Evolutionary conservation across 345 rosid genomes (phyloP), one percentile per base, ranked within the genome.

Genomic region (Mangifera indica): DNA sequence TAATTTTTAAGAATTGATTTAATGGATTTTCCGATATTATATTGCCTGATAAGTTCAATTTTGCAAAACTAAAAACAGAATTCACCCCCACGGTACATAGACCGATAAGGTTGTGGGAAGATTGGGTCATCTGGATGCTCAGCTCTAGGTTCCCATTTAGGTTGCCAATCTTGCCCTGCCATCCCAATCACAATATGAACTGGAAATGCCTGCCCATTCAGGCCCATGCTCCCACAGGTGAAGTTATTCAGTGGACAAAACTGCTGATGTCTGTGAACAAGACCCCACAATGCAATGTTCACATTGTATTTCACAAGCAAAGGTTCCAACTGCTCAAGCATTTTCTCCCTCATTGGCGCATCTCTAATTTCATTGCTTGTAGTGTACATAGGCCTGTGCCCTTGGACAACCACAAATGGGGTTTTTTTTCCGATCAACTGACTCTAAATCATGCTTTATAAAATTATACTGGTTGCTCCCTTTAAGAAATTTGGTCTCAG

Each of bases 321-420:
- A 51, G 92, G 98, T 81, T 93, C 97, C 76, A 93, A 74, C 80
- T 91, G 91, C 87, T 87, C 81, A 0, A 86, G 84, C 93, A 93
- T 83, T 82, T 62, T 86, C 70, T 66, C 15, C 73, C 88, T 80
- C 74, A 91, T 49, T 2, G 91, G 85, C 6, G 81, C 75, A 66
- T 93, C 98, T 70, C 87, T 70, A 7, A 17, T 52, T 76, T 84
- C 91, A 10, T 81, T 68, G 79, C 96, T 90, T 18, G 97, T 86
- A 6, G 97, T 91, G 80, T 93, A 93, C 98, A 91, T 93, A 11
- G 97, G 98, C 76, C 98, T 86, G 79, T 91, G 98, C 73, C 98
- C 96, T 74, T 91, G 94, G 18, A 91, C 85, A 14, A 91, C 84
- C 52, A 90, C 84, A 61, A 91, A 93, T 7, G 97, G 97, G n/a